Conservation (phyloP, 2,329 filamentous ascomycete species). For the Sclerotinia spermophila region DNA sequence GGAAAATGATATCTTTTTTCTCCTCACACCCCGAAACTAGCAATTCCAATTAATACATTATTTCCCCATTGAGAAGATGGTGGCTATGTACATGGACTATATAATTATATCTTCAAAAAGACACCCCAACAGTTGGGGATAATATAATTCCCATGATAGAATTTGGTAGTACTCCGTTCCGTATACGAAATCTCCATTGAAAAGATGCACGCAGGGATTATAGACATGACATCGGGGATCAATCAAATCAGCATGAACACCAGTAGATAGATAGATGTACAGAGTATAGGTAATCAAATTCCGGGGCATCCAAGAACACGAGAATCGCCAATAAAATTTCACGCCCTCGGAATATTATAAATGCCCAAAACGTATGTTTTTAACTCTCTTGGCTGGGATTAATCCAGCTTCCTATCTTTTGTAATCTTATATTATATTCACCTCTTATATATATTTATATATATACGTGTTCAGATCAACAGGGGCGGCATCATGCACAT, state of each 20-base stretch:
- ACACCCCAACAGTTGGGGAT: not conserved
- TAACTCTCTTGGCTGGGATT: not conserved
- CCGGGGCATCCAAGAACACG: not conserved
- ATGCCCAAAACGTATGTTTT: constrained; percentile 1
- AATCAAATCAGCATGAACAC: too few species aligned
- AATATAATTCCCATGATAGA: not conserved
- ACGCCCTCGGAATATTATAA: not conserved
- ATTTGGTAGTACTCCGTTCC: not conserved
- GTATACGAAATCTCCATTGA: not conserved
- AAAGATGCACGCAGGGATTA: constrained; percentile 7
- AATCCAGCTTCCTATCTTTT: not conserved
- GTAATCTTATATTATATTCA: too few species aligned
- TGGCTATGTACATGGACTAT: not conserved
- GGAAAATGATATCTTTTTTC: not conserved
- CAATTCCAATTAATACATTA: not conserved
- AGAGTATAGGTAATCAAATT: not conserved
- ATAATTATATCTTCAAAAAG: not conserved
- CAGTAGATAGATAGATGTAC: too few species aligned
- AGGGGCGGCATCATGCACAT: constrained; percentile 1
- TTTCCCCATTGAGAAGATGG: not conserved
- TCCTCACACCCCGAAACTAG: not conserved
- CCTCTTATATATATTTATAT: too few species aligned
- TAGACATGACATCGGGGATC: not conserved
- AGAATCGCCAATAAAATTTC: not conserved
- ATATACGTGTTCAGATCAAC: not conserved